Percentiles rank a stretch among this genome's conserved stretches.
Conservation (phyloP, 169 alveolate species). For the Nephromyces sp. region DNA sequence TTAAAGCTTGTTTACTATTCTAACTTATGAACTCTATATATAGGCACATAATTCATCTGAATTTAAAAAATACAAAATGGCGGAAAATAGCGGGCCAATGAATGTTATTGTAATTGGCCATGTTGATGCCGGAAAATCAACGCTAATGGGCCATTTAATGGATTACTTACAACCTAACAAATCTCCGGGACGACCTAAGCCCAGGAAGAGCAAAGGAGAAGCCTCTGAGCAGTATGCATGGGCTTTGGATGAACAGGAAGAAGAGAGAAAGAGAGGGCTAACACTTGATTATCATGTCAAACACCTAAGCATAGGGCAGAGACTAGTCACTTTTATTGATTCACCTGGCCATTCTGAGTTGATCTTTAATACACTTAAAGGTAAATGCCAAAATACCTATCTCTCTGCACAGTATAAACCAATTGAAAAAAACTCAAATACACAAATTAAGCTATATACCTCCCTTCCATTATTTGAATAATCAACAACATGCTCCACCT, state of each 20-base stretch:
- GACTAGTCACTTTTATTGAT: slow-evolving; percentile 53
- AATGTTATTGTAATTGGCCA: slow-evolving; percentile 91
- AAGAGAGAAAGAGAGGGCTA: slow-evolving; percentile 71
- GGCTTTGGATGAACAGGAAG: slow-evolving; percentile 66
- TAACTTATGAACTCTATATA: no score
- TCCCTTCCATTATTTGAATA: no score
- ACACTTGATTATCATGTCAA: slow-evolving; percentile 73
- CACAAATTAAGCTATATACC: no score
- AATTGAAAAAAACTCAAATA: no score
- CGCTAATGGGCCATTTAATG: slow-evolving; percentile 81
- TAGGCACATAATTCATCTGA: no score
- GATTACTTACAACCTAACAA: slow-evolving; percentile 57
- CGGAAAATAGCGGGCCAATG: no score
- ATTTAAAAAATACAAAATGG: no score
- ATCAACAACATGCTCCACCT: no score
- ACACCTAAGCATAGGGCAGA: slow-evolving; percentile 24
- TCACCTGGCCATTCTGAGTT: slow-evolving; percentile 92
- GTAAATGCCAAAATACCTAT: slow-evolving; percentile 38
- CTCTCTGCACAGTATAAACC: no score
- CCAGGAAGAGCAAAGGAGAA: not conserved
- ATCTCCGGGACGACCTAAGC: not conserved
- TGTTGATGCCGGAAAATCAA: slow-evolving; percentile 89
- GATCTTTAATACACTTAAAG: slow-evolving; percentile 82
- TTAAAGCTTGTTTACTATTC: no score
- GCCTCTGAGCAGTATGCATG: slow-evolving; percentile 55